Base-by-base conservation (phyloP, 495 filamentous ascomycete species). In the Aspergillus olivimuriae region DNA sequence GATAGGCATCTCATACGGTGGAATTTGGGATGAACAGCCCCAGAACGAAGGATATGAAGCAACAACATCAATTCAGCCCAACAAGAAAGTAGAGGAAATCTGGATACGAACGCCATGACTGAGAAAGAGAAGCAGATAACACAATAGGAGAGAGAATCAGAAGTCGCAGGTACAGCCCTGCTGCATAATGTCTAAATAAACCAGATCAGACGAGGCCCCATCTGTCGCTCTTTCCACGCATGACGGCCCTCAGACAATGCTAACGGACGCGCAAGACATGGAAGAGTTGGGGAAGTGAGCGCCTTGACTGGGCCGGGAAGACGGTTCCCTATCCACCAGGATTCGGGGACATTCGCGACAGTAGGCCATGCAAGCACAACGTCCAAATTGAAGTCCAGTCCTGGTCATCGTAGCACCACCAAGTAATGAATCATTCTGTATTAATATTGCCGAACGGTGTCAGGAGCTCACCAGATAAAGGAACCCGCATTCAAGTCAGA, bases 1-100 rank as follows among this genome's bases (percentile, higher is more conserved):
- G 68, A 62, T 69, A 59, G 48, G 53, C 51, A 57, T 66, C 56
- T 47, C 56, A 67, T 68, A 65, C 61, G 63, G 47, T 48, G 37
- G 48, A 41, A 46, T 42, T 60, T 50, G 53, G 53, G 16, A 46
- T 43, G 28, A 43, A n/a, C n/a, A n/a, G n/a, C 19, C 30, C 35
- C 20, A 44, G 41, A 43, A 44, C 35, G 23, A 9, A 48, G 48
- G 34, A 43, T 39, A 28, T 28, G 43, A 57, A 44, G 40, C 49
- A 45, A 39, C 50, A 55, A 56, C 48, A 57, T 51, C 44, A 57
- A 57, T 56, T 61, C 34, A 56, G 44, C 58, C 62, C 57, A 61
- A 55, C 46, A 56, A 40, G 37, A 51, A 43, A 39, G 39, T 5
- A 15, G 15, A 34, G 15, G 15, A 14, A 34, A 34, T 5, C 6